Evolutionary conservation across 1,284 basidiomycete genomes (phyloP), one percentile per base, ranked within the genome.

Genomic region (Lentinula novae-zelandiae): DNA sequence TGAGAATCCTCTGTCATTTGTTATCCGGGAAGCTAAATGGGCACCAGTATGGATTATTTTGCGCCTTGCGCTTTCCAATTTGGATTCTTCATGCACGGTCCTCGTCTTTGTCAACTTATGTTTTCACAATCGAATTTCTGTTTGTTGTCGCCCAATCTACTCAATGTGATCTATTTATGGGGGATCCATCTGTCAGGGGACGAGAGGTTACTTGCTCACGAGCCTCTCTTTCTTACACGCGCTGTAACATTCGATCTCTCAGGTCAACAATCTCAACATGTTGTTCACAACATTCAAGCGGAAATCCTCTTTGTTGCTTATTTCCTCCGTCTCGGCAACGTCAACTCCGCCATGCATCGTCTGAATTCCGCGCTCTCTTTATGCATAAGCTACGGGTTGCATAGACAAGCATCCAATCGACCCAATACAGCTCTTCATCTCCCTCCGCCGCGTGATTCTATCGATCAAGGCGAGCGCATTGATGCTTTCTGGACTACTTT

Each of bases 401-500:
- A 81, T 64, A 71, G 70, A 53, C 71, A 73, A 51, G 54, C 54
- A 2, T 57, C 60, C 7, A 61, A 67, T 22, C 36, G 64, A 57
- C 15, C 65, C 46, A 54, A 64, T 0, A 39, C 50, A 20, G 62
- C 58, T 33, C 49, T 67, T 1, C 60, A 59, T 10, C 67, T 80
- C 27, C 71, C 74, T 3, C 69, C 71, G 0, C 71, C 79, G 0
- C 60, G 66, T 15, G 77, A 82, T 62, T 65, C 64, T 7, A 66
- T 77, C 4, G 82, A 83, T 59, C 73, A 75, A 10, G 78, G 77
- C 7, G 82, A 83, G 62, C 71, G 80, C 13, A 73, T 80, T 15
- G 71, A 76, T 49, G 76, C 74, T 0, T 83, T 82, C 56, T 84
- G 82, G 81, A 67, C 70, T 5, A 71, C 76, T 1, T 77, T 76